Percentiles rank a stretch among this genome's conserved stretches.
Evolutionary conservation across 2,329 filamentous ascomycete species (phyloP).

Genomic region (Pseudogymnoascus sp.): DNA sequence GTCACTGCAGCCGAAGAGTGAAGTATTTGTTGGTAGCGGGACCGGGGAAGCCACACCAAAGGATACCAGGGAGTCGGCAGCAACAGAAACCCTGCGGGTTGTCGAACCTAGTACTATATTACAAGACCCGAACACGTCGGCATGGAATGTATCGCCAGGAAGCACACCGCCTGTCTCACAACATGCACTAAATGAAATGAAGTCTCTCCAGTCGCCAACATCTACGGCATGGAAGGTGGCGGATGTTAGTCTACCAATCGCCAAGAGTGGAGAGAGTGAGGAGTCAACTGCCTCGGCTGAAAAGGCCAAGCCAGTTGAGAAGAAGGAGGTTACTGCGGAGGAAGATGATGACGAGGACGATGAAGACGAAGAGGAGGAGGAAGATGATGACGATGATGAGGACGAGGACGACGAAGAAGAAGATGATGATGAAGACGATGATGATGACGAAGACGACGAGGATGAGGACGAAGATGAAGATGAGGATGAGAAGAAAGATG

Average conservation of each 20-base stretch:
- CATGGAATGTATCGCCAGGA: not conserved
- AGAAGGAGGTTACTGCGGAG: conserved; percentile 24
- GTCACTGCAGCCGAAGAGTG: not conserved
- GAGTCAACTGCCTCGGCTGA: not conserved
- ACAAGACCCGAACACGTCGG: conserved; percentile 1
- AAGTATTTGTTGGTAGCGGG: conserved; percentile 11
- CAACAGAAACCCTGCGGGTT: not conserved
- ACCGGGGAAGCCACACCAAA: conserved; percentile 19
- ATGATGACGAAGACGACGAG: not conserved
- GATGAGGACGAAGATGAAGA: not conserved
- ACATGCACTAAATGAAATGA: not conserved
- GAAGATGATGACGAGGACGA: conserved; percentile 23
- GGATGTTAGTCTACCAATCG: not conserved
- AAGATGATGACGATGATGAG: not conserved
- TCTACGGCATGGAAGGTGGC: conserved; percentile 26
- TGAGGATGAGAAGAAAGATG: conserved; percentile 22
- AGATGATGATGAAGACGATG: not conserved
- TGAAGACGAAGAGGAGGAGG: conserved; percentile 4
- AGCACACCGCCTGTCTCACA: not conserved
- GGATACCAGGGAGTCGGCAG: not conserved
- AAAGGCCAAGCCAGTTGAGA: conserved; percentile 25
- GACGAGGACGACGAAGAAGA: not conserved
- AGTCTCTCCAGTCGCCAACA: conserved; percentile 23
- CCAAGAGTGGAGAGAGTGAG: not conserved
- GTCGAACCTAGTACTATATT: not conserved